Conservation (phyloP, 345 rosid species). For the Murraya paniculata region DNA sequence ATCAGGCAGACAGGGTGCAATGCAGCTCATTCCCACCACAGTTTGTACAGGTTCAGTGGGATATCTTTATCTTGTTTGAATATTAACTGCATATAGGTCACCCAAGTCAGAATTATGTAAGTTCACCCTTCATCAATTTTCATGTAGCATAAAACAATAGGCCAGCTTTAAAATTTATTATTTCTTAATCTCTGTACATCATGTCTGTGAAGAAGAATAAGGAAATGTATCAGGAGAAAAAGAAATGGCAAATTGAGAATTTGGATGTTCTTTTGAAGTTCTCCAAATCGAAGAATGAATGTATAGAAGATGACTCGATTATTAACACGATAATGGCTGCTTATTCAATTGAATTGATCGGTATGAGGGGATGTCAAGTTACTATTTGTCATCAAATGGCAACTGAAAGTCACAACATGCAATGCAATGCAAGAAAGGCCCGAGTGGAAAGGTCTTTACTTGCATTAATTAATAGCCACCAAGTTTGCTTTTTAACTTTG, state of each 20-base stretch:
- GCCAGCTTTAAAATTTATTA: background rate
- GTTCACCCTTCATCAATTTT: constrained; percentile 21
- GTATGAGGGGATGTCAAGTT: background rate
- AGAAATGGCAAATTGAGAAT: background rate
- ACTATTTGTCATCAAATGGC: background rate
- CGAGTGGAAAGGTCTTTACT: background rate
- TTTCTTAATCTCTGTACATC: background rate
- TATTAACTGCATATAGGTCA: constrained; percentile 8
- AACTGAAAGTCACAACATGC: background rate
- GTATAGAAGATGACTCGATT: background rate
- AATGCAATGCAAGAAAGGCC: background rate
- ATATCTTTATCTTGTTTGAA: background rate
- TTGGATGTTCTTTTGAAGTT: background rate
- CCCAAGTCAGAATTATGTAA: constrained; percentile 8
- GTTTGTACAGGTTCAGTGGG: constrained; percentile 34
- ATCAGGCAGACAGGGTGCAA: background rate
- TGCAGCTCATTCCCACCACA: constrained; percentile 5
- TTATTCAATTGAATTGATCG: background rate
- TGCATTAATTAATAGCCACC: constrained; percentile 21
- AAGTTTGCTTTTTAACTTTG: constrained; percentile 21
- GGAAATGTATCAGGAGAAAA: background rate
- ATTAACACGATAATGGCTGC: background rate
- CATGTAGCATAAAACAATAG: constrained; percentile 22
- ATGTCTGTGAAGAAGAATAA: background rate
- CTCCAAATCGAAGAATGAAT: background rate